Conservation (phyloP, 306 rosid species). For the Dryas alaskensis region DNA sequence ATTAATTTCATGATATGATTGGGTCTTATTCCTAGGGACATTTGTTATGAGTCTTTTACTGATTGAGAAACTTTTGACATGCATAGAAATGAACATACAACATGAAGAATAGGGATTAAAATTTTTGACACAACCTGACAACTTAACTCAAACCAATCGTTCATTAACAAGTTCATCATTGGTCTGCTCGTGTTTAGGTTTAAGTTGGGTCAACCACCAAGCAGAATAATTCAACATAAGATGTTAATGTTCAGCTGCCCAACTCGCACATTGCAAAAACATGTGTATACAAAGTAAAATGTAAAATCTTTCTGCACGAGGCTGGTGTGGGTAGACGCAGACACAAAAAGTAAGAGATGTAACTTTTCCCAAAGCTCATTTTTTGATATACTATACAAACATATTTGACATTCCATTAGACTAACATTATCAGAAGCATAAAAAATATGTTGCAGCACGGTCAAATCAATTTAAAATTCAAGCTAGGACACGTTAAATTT, state of each 20-base stretch:
- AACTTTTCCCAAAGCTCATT: neutral
- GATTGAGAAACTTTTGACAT: neutral
- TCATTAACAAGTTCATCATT: neutral
- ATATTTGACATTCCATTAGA: neutral
- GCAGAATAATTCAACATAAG: neutral
- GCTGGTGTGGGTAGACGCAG: neutral
- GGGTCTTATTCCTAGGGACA: neutral
- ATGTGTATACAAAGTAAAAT: neutral
- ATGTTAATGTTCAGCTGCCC: neutral
- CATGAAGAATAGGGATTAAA: neutral
- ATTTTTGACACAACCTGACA: neutral
- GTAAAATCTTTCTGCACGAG: neutral
- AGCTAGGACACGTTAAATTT: neutral
- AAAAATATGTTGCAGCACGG: neutral
- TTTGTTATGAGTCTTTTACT: neutral
- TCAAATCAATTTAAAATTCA: neutral
- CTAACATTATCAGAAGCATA: neutral
- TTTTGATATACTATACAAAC: neutral
- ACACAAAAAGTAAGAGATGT: neutral
- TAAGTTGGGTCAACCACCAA: neutral
- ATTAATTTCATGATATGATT: neutral
- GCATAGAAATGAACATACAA: neutral
- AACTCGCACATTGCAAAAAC: neutral
- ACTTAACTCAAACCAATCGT: neutral
- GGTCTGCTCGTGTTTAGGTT: neutral